Conservation (phyloP, 2,329 filamentous ascomycete genomes). For the Phialophora tarda region DNA sequence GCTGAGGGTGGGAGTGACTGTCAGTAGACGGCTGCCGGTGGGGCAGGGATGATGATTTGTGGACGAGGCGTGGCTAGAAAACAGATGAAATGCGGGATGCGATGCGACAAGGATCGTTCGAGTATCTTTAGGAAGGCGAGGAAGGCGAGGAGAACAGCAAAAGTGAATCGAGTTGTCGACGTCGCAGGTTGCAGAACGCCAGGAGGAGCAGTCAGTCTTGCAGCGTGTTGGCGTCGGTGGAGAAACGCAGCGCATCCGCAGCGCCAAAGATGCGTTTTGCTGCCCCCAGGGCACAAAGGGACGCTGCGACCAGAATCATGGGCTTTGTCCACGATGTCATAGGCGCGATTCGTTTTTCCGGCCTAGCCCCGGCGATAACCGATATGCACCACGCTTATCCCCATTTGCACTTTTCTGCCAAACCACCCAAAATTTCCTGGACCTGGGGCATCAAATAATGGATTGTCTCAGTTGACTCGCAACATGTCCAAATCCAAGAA, state of each 20-base stretch:
- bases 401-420: conserved; percentile 18
- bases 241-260: conserved; percentile 24
- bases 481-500: conserved; percentile 30
- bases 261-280: conserved; percentile 9
- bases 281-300: conserved; percentile 12
- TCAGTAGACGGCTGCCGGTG: conserved; percentile 4
- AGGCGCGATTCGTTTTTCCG: conserved; percentile 5
- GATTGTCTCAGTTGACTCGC: neutral
- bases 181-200: conserved; percentile 8
- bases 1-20: conserved; percentile 13
- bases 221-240: conserved; percentile 32
- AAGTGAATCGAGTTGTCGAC: conserved; percentile 5
- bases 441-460: neutral
- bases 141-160: neutral
- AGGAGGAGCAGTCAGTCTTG: conserved; percentile 14
- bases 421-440: conserved; percentile 24
- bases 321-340: conserved; percentile 16
- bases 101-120: neutral
- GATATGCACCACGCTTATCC: conserved; percentile 25
- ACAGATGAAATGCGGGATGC: neutral
- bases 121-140: neutral
- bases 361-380: conserved; percentile 22
- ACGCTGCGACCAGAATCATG: conserved; percentile 14
- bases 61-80: neutral
- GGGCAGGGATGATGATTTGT: conserved; percentile 3